Evolutionary conservation across 257 asterid species (phyloP).

Genomic region (Gentiana dahurica): DNA sequence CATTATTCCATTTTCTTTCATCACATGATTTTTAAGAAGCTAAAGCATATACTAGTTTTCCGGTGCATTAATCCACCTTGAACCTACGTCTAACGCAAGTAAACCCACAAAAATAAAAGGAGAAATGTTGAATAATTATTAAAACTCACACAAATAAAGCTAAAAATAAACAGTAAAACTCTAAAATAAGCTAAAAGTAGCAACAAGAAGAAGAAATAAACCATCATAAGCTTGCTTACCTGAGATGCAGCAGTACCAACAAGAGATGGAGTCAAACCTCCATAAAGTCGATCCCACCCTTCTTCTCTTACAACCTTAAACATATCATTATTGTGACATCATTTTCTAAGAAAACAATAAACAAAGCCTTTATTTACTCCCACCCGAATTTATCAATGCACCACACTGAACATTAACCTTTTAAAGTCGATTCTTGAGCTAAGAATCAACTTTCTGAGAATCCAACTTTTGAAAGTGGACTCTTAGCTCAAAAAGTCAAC

Average conservation of each 20-base stretch:
- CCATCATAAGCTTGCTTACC: constrained; percentile 26
- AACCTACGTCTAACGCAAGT: too few relatives aligned
- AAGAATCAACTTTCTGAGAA: too few relatives aligned
- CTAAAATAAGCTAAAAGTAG: constrained; percentile 4
- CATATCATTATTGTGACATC: constrained; percentile 4
- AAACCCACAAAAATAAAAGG: too few relatives aligned
- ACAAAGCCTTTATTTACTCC: not conserved
- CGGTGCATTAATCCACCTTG: too few relatives aligned
- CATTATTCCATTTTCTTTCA: too few relatives aligned
- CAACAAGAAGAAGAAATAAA: constrained; percentile 7
- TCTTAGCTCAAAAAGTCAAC: too few relatives aligned
- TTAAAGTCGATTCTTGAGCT: too few relatives aligned
- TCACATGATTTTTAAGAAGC: too few relatives aligned
- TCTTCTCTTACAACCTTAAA: constrained; percentile 72
- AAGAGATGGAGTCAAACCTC: constrained; percentile 86
- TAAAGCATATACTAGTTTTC: too few relatives aligned
- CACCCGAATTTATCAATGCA: not conserved
- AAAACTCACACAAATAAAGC: not conserved
- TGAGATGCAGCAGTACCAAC: constrained; percentile 94
- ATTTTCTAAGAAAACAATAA: not conserved
- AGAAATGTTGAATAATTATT: too few relatives aligned
- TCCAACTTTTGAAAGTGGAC: too few relatives aligned
- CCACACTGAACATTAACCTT: too few relatives aligned
- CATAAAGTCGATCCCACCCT: constrained; percentile 85
- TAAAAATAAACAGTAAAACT: not conserved